A percentile compares a stretch with the other conserved stretches of the same genome.
Conservation (phyloP, 345 rosid genomes). For the Reutealis trisperma region DNA sequence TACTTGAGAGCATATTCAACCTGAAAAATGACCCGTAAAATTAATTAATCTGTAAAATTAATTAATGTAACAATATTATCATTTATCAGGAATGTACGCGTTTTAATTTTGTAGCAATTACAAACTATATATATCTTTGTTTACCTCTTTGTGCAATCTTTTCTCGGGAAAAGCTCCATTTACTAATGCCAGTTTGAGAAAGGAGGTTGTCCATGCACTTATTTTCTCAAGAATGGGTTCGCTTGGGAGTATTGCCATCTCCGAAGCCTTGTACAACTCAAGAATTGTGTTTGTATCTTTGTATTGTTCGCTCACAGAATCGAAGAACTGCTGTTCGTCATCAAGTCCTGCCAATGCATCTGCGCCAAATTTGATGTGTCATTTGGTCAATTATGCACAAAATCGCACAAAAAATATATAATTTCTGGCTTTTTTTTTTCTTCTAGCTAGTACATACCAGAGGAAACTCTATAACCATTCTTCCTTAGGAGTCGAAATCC, state of each 20-base stretch:
- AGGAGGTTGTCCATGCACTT: slow-evolving; percentile 8
- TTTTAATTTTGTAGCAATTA: no score
- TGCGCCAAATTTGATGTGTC: neutral
- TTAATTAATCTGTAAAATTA: no score
- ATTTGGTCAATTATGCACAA: neutral
- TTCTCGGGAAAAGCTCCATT: neutral
- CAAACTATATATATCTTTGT: neutral
- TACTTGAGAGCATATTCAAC: slow-evolving; percentile 20
- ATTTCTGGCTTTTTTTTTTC: no score
- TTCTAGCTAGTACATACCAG: neutral
- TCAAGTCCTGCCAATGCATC: neutral
- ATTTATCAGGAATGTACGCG: no score
- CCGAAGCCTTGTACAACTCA: slow-evolving; percentile 21
- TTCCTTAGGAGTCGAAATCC: slow-evolving; percentile 13
- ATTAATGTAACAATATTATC: no score
- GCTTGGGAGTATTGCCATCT: slow-evolving; percentile 7
- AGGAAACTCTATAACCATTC: slow-evolving; percentile 20
- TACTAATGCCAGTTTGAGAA: neutral
- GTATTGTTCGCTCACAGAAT: neutral
- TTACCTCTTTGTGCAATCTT: neutral
- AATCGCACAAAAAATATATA: no score
- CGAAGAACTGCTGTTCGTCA: neutral
- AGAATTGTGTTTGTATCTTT: neutral
- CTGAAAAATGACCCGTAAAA: neutral
- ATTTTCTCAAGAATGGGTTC: slow-evolving; percentile 14